Evolutionary conservation across 169 alveolate species (phyloP).

Genomic region (Babesia ovis): DNA sequence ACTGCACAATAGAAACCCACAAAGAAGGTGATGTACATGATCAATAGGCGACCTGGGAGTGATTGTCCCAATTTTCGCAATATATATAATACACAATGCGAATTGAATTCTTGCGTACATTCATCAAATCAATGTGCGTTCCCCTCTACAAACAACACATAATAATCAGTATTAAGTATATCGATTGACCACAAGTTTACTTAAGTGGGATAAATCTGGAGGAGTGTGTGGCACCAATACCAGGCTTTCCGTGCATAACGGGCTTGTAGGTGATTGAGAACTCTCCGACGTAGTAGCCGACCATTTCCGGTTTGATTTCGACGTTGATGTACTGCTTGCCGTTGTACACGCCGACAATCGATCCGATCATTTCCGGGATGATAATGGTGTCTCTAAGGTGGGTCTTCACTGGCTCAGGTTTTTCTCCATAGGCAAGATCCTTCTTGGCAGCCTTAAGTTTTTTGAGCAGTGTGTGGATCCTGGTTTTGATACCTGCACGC

Average conservation of each 20-base stretch:
- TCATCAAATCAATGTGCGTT: too few species aligned
- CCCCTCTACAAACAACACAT: neutral
- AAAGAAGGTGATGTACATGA: conserved; percentile 81
- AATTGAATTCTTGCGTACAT: neutral
- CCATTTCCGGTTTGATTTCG: conserved; percentile 98
- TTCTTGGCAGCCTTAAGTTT: conserved; percentile 93
- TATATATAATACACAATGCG: neutral
- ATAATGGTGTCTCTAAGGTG: conserved; percentile 94
- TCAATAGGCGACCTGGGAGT: neutral
- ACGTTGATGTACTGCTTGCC: conserved; percentile 96
- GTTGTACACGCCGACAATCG: conserved; percentile 96
- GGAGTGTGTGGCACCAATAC: conserved; percentile 96
- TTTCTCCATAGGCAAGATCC: conserved; percentile 90
- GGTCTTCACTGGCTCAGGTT: conserved; percentile 94
- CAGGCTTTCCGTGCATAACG: conserved; percentile 98
- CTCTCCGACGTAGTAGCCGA: conserved; percentile 99
- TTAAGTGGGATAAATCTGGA: conserved; percentile 93
- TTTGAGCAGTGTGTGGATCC: conserved; percentile 91
- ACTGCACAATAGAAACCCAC: conserved; percentile 83
- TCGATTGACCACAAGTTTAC: conserved; percentile 41
- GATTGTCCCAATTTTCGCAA: neutral
- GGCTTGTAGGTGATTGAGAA: conserved; percentile 98
- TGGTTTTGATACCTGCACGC: conserved; percentile 78
- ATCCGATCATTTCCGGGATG: conserved; percentile 97
- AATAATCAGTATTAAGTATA: neutral